These are phyloP conservation scores for Trichoderma citrinoviride DNA, from an alignment of 2,329 filamentous ascomycete genomes.

Conservation along the genomic window DNA sequence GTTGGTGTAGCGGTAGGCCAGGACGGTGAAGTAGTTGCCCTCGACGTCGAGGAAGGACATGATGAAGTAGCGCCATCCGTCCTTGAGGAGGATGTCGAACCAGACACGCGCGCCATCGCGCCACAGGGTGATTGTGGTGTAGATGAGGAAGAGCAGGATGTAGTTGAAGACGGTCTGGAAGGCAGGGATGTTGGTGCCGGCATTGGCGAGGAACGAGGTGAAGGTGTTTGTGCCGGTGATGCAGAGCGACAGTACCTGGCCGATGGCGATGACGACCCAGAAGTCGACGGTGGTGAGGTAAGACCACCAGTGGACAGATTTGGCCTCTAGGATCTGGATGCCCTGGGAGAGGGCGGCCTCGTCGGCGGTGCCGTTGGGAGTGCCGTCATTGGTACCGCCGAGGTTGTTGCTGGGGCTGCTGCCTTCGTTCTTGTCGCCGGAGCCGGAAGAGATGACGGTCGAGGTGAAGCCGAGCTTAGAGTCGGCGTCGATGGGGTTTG, in stretches of 20 bases:
- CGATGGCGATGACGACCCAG: slow-evolving; percentile 76
- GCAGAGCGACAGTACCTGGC: slow-evolving; percentile 82
- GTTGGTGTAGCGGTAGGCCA: slow-evolving; percentile 90
- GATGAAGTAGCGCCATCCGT: slow-evolving; percentile 93
- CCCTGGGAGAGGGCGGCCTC: slow-evolving; percentile 47
- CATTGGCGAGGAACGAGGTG: slow-evolving; percentile 65
- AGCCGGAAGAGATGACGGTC: slow-evolving; percentile 17
- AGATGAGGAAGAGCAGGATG: slow-evolving; percentile 75
- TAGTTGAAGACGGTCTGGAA: slow-evolving; percentile 98
- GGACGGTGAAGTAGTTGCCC: slow-evolving; percentile 96
- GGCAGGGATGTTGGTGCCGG: slow-evolving; percentile 78
- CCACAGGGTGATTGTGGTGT: slow-evolving; percentile 75
- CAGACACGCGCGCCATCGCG: slow-evolving; percentile 74
- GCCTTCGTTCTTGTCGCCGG: slow-evolving; percentile 5
- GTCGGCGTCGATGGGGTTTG: slow-evolving; percentile 1
- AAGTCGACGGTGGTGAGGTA: slow-evolving; percentile 86
- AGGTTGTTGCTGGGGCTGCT: neutral
- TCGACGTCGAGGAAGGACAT: slow-evolving; percentile 91
- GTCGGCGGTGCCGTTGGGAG: slow-evolving; percentile 20
- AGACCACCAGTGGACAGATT: slow-evolving; percentile 59
- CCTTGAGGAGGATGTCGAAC: slow-evolving; percentile 57
- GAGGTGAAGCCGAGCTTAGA: slow-evolving; percentile 27
- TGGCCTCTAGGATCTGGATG: slow-evolving; percentile 54
- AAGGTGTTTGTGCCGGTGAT: slow-evolving; percentile 94
- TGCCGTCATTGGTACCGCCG: neutral